Evolutionary conservation across 305 asterid species (phyloP).

Genomic region (Plantago coronopus): DNA sequence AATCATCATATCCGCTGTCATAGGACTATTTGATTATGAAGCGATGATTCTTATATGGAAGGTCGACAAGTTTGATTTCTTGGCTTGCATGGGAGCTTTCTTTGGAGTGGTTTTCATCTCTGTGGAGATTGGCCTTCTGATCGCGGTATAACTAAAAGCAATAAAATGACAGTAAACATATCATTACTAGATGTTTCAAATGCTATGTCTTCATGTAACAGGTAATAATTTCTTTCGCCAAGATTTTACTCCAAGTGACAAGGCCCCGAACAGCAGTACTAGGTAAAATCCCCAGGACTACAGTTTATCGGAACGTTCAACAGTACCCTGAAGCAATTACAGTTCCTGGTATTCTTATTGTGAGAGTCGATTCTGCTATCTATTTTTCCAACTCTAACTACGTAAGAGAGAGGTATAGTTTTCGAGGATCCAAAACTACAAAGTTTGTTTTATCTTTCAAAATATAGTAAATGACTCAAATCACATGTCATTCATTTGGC

Average conservation of each 20-base stretch:
- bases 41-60: slow-evolving; percentile 68
- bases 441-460: too few relatives aligned
- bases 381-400: slow-evolving; percentile 87
- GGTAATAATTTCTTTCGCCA: slow-evolving; percentile 68
- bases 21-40: slow-evolving; percentile 51
- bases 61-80: slow-evolving; percentile 72
- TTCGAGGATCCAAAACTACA: not conserved
- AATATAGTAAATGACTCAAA: not conserved
- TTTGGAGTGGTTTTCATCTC: slow-evolving; percentile 63
- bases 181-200: not conserved
- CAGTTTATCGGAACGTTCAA: slow-evolving; percentile 64
- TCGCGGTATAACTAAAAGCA: slow-evolving; percentile 40
- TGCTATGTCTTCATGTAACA: slow-evolving; percentile 10
- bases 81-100: slow-evolving; percentile 86
- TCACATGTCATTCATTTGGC: slow-evolving; percentile 11
- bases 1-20: slow-evolving; percentile 71
- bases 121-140: slow-evolving; percentile 74
- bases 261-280: slow-evolving; percentile 72
- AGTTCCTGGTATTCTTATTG: slow-evolving; percentile 63
- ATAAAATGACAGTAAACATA: not conserved
- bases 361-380: slow-evolving; percentile 81
- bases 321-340: slow-evolving; percentile 76
- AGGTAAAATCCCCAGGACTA: slow-evolving; percentile 66
- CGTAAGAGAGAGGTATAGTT: slow-evolving; percentile 55
- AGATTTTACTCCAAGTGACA: slow-evolving; percentile 83